Evolutionary conservation across 1,139 yeast species (phyloP).

Genomic region (Suhomyces guaymorum): DNA sequence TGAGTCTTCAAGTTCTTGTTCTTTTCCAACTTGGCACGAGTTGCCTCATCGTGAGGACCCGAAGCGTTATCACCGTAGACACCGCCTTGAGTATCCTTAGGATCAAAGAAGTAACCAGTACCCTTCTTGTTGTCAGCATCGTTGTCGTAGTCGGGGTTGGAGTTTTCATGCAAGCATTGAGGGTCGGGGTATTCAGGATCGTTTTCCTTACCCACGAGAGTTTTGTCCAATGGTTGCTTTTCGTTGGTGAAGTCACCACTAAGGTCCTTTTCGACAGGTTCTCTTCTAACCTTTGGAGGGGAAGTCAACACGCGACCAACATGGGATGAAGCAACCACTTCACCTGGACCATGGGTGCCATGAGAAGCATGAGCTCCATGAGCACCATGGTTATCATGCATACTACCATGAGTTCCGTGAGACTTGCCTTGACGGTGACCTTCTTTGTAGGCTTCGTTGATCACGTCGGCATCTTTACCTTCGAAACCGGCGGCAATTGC

Average conservation of each 20-base stretch:
- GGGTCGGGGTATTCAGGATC: slow-evolving; percentile 1
- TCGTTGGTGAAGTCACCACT: slow-evolving; percentile 39
- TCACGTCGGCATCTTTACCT: slow-evolving; percentile 1
- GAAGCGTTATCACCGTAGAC: slow-evolving; percentile 19
- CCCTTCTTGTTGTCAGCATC: slow-evolving; percentile 33
- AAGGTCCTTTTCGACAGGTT: slow-evolving; percentile 29
- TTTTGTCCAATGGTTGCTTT: slow-evolving; percentile 32
- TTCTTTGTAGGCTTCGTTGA: background rate
- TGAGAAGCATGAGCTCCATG: background rate
- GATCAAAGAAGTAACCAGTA: slow-evolving; percentile 36
- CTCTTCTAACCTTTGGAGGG: slow-evolving; percentile 33
- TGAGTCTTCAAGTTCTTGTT: slow-evolving; percentile 31
- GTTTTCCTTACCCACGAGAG: slow-evolving; percentile 16
- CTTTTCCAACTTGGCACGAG: slow-evolving; percentile 26
- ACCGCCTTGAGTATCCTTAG: slow-evolving; percentile 41
- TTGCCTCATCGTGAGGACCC: slow-evolving; percentile 26
- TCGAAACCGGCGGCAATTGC: no score
- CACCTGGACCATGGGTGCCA: slow-evolving; percentile 2
- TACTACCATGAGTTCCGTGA: background rate
- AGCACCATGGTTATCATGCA: background rate
- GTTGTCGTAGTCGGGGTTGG: slow-evolving; percentile 29
- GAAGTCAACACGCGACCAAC: slow-evolving; percentile 34
- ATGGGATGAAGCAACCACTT: slow-evolving; percentile 21
- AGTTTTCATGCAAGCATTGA: slow-evolving; percentile 19
- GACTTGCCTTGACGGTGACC: slow-evolving; percentile 1